Evolutionary conservation across 2,329 filamentous ascomycete genomes (phyloP), one percentile per base, ranked within the genome.

Genomic region (Colletotrichum chrysophilum): DNA sequence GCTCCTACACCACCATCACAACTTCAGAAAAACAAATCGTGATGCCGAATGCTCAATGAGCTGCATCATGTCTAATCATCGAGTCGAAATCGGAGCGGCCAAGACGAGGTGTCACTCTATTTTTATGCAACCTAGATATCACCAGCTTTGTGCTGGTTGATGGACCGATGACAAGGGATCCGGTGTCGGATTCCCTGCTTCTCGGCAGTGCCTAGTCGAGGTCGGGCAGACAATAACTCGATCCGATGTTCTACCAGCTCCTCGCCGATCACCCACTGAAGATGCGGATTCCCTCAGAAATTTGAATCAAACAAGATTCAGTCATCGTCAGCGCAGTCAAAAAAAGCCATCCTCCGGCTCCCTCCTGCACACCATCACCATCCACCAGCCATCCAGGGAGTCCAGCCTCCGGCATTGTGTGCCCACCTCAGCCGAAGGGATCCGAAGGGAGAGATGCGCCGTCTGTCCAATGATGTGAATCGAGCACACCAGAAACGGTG

Each of bases 361-460:
- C 48, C 70, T 30, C 26, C 24, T 32, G 43, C 32, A 32, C 56
- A 61, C 30, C 30, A 56, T 64, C 48, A 5, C 60, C 43, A 18
- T 6, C n/a, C 18, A 32, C 70, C 64, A 60, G 65, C 58, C 70
- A 69, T 38, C 64, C 18, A 76, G 74, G 74, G 74, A 74, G 74
- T n/a, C 74, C 74, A 74, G 26, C 74, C 74, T 67, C 73, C 64
- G 13, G 18, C 30, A 68, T 74, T 60, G 58, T 48, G 58, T 48
- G 21, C 26, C 34, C 56, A 21, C 21, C 18, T 52, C 26, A 58
- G 58, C n/a, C 38, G 36, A 73, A 76, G 74, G 74, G 74, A 74
- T 73, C 30, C 38, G 43, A 52, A 52, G 43, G 43, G 43, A 52
- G 38, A 43, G 5, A 7, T 21, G n/a, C 32, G 7, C n/a, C 12